phyloP scores from a whole-genome alignment of 345 rosid genomes.

The Eutrema heterophyllum region DNA sequence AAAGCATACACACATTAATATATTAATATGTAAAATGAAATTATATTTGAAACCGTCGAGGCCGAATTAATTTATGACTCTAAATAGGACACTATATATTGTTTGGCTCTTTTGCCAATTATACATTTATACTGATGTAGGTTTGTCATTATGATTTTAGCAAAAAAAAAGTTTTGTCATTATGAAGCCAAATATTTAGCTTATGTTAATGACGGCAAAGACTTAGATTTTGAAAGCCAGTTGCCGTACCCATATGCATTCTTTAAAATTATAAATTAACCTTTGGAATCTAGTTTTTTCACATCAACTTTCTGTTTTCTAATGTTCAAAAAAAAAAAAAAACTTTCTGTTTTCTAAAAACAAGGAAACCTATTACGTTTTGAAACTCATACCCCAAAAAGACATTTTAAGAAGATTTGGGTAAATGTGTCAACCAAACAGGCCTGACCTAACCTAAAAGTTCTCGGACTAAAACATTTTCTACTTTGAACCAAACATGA shows the following conservation, averaged over 20 bases:
- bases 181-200: background rate
- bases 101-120: background rate
- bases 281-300: background rate
- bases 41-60: background rate
- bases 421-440: background rate
- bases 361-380: background rate
- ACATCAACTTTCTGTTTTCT: background rate
- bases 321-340: no score
- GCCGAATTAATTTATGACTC: background rate
- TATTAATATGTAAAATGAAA: background rate
- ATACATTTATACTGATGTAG: background rate
- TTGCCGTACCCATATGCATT: background rate
- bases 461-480: background rate
- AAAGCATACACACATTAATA: background rate
- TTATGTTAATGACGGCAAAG: background rate
- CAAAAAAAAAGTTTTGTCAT: background rate
- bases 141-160: background rate
- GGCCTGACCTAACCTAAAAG: background rate
- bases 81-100: background rate
- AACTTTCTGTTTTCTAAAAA: background rate
- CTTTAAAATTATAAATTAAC: background rate
- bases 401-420: background rate
- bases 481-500: background rate
- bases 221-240: background rate
- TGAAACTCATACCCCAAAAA: background rate